phyloP scores from a whole-genome alignment of 2,329 filamentous ascomycete species.

The Celoporthe dispersa region DNA sequence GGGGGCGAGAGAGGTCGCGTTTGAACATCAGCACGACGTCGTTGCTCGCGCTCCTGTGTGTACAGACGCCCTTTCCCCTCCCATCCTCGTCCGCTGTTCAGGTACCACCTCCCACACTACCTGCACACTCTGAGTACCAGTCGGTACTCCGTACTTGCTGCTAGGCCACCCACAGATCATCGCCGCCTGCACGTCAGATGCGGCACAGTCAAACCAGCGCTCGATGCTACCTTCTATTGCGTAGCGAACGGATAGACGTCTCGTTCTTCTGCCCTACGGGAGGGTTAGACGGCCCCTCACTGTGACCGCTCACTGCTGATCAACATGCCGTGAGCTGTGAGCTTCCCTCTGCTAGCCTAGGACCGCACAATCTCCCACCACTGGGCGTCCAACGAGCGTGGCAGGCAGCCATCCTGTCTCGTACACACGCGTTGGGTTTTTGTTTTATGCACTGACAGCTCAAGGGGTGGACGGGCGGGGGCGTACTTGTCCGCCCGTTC shows the following conservation, averaged over 20 bases:
- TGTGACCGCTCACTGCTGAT: neutral
- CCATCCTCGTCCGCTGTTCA: too few relatives aligned
- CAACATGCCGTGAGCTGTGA: neutral
- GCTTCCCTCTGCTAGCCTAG: neutral
- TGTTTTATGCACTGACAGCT: neutral
- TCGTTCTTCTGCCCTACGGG: constrained; percentile 20
- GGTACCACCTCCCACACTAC: neutral
- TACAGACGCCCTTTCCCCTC: neutral
- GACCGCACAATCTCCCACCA: neutral
- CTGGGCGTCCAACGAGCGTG: neutral
- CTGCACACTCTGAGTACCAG: neutral
- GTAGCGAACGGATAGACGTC: neutral
- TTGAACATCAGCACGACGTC: neutral
- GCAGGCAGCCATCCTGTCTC: neutral
- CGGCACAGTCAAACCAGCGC: neutral
- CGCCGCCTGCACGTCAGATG: constrained; percentile 23
- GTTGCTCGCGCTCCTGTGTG: neutral
- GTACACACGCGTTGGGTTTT: neutral
- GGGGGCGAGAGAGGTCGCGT: neutral
- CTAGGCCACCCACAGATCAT: constrained; percentile 12
- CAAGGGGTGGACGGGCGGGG: neutral
- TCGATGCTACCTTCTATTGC: constrained; percentile 4
- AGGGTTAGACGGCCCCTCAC: constrained; percentile 8
- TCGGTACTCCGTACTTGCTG: constrained; percentile 4
- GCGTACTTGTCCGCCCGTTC: neutral